Evolutionary conservation across 2,329 filamentous ascomycete genomes (phyloP).

Genomic region (Colletotrichum sublineola): DNA sequence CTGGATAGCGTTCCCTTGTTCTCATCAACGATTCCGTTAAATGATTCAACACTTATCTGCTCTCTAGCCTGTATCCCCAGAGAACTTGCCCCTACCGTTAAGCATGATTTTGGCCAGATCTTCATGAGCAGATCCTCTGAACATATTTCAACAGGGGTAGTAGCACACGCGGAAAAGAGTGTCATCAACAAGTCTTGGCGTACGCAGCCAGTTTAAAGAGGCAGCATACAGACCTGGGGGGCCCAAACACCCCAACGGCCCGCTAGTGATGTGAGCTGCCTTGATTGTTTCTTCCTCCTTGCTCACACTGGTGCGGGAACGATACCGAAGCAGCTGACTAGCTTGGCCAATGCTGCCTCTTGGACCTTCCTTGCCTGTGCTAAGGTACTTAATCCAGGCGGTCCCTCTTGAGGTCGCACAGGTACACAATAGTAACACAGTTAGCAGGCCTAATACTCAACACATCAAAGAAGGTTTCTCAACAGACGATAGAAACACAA

Average conservation of each 20-base stretch:
- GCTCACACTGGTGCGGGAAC: neutral
- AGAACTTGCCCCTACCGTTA: constrained; percentile 10
- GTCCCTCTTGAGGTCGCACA: too few relatives aligned
- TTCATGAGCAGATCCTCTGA: constrained; percentile 16
- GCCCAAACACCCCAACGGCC: constrained; percentile 4
- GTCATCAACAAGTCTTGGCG: constrained; percentile 22
- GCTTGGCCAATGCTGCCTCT: neutral
- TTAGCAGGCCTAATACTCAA: too few relatives aligned
- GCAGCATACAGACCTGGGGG: constrained; percentile 21
- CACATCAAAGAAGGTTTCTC: too few relatives aligned
- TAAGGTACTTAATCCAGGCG: too few relatives aligned
- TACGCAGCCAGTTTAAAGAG: constrained; percentile 25
- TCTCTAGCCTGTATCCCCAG: constrained; percentile 10
- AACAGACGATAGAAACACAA: too few relatives aligned
- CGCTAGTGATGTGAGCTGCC: neutral
- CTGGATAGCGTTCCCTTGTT: constrained; percentile 1
- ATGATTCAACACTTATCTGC: constrained; percentile 23
- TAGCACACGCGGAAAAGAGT: constrained; percentile 31
- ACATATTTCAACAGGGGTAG: constrained; percentile 27
- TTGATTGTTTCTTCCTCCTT: neutral
- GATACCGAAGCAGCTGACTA: neutral
- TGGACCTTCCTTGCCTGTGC: too few relatives aligned
- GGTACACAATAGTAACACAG: too few relatives aligned
- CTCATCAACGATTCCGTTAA: constrained; percentile 33
- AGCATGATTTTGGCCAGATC: constrained; percentile 16